phyloP scores from a whole-genome alignment of 768 basidiomycete genomes.

The Hygrocybe punicea region DNA sequence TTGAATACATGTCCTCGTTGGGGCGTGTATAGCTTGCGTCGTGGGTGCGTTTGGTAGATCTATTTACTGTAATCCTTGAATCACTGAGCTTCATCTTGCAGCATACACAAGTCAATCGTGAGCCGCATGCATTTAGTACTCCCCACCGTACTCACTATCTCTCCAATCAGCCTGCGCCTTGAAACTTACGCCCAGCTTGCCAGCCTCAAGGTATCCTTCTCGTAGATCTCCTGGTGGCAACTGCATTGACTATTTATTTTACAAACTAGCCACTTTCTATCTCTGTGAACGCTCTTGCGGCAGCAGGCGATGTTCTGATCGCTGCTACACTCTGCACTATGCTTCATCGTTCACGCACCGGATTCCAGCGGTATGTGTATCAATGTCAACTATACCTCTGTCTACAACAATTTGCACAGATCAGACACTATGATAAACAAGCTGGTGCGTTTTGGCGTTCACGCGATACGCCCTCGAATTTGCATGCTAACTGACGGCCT shows the following conservation, averaged over 20 bases:
- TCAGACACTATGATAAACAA: slow-evolving; percentile 52
- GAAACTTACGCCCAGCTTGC: slow-evolving; percentile 38
- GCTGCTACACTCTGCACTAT: slow-evolving; percentile 46
- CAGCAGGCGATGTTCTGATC: slow-evolving; percentile 48
- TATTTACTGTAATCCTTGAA: neutral
- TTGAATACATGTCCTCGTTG: slow-evolving; percentile 1
- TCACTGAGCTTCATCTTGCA: neutral
- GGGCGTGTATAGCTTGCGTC: slow-evolving; percentile 36
- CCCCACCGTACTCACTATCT: neutral
- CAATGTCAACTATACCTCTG: neutral
- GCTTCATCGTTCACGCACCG: slow-evolving; percentile 48
- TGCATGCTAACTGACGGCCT: neutral
- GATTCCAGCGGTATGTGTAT: slow-evolving; percentile 43
- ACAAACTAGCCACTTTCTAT: slow-evolving; percentile 42
- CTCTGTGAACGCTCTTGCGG: slow-evolving; percentile 50
- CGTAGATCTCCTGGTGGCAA: neutral
- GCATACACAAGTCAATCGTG: slow-evolving; percentile 2
- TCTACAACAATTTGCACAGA: slow-evolving; percentile 17
- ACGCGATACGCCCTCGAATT: neutral
- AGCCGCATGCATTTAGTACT: neutral
- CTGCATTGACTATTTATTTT: neutral
- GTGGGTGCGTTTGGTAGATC: neutral
- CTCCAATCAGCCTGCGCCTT: slow-evolving; percentile 32
- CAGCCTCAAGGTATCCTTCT: slow-evolving; percentile 31
- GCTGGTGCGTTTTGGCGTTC: slow-evolving; percentile 31